Percentiles rank a stretch among this genome's conserved stretches.
Conservation (phyloP, 2,329 filamentous ascomycete genomes). For the Fusarium circinatum region DNA sequence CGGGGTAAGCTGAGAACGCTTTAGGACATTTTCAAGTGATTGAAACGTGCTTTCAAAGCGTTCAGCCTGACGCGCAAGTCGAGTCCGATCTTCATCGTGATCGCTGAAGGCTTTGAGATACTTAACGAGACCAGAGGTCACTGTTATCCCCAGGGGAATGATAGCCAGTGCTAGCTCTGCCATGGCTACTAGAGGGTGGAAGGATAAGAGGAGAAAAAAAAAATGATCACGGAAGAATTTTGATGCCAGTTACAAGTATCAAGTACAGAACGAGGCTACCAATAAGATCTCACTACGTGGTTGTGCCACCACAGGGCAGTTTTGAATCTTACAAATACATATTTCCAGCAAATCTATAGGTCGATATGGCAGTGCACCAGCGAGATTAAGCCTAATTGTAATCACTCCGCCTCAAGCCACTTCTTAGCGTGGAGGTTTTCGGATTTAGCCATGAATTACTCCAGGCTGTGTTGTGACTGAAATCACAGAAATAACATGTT, state of each 20-base stretch:
- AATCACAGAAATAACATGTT: too few species aligned
- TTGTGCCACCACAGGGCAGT: fast-evolving
- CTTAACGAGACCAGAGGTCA: not conserved
- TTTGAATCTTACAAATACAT: not conserved
- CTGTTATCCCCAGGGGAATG: fast-evolving
- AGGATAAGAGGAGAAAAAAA: fast-evolving
- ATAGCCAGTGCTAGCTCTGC: not conserved
- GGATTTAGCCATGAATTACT: fast-evolving
- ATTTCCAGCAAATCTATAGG: not conserved
- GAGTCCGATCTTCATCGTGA: not conserved
- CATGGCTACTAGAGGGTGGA: fast-evolving
- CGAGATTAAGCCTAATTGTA: too few species aligned
- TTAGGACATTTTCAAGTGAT: fast-evolving
- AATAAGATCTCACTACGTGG: fast-evolving
- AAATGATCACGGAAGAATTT: fast-evolving
- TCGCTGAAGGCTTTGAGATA: not conserved
- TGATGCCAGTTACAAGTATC: not conserved
- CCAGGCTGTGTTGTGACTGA: fast-evolving
- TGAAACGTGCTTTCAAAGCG: not conserved
- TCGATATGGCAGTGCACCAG: fast-evolving
- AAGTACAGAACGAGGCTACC: not conserved
- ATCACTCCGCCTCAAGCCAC: not conserved
- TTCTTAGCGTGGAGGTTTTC: not conserved
- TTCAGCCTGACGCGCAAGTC: not conserved
- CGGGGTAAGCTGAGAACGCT: fast-evolving